Evolutionary conservation across 2,329 filamentous ascomycete species (phyloP).

Genomic region (Colletotrichum salicis): DNA sequence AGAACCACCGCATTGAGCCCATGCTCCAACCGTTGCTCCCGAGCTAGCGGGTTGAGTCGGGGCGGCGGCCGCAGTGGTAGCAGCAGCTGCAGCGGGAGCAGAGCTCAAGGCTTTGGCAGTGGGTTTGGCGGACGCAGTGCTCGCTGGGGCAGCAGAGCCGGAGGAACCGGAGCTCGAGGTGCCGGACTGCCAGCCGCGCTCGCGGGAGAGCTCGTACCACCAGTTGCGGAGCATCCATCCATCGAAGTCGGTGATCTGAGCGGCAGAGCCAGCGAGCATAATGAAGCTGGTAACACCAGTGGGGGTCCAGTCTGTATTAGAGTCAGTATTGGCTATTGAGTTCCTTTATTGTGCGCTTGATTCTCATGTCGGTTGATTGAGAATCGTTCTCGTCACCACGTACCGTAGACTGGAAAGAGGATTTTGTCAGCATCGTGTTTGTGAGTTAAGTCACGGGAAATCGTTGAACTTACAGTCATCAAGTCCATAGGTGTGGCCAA

Average conservation of each 20-base stretch:
- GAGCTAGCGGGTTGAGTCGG: constrained; percentile 15
- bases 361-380: not conserved
- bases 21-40: constrained; percentile 25
- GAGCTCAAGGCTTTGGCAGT: constrained; percentile 2
- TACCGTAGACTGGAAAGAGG: constrained; percentile 19
- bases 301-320: constrained; percentile 52
- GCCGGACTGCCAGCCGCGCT: constrained; percentile 42
- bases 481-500: constrained; percentile 56
- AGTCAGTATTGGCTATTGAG: not conserved
- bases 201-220: constrained; percentile 51
- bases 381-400: not conserved
- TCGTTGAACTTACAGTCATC: constrained; percentile 45
- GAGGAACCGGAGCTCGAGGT: constrained; percentile 1
- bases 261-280: constrained; percentile 56
- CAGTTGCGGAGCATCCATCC: constrained; percentile 61
- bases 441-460: not conserved
- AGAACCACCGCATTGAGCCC: constrained; percentile 43
- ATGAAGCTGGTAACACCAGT: constrained; percentile 54
- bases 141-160: constrained; percentile 1
- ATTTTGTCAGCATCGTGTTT: not conserved
- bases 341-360: too few relatives aligned
- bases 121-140: not conserved
- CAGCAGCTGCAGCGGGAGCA: not conserved
- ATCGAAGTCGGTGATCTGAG: constrained; percentile 57
- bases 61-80: not conserved